Evolutionary conservation across 1,139 yeast species (phyloP), one percentile per base, ranked within the genome.

Genomic region (Pichia sp.): DNA sequence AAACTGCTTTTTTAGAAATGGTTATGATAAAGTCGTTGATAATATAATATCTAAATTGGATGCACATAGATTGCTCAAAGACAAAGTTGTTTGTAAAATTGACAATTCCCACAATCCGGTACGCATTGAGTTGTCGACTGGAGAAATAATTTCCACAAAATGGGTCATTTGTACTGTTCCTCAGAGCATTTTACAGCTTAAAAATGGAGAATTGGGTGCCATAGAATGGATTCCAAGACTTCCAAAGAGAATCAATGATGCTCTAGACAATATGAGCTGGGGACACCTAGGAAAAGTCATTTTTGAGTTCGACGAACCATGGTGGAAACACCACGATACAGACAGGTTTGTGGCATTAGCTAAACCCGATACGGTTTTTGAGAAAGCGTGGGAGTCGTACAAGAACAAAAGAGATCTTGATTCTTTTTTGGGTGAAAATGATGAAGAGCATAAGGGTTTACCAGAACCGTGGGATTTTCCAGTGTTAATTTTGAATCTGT

Each of bases 261-360:
- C 86, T 0, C 60, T 85, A 7, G 52, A 64, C 1, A 66, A 64
- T 4, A 69, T 82, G 49, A 81, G 80, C 53, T 81, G 78, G 60
- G 90, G 87, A 0, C 76, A 85, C 1, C 64, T 87, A 43, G 95
- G 95, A 0, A 87, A 87, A 61, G 81, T 85, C 5, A 67, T 84
- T 0, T 72, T 87, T 52, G 94, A 84, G 58, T 87, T 86, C 57
- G 79, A 76, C 10, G 49, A 61, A 2, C 66, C 74, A 1, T 84
- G 85, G 71, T 86, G 95, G 95, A 73, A 55, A 3, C 52, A 52
- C 35, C 45, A 53, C 32, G 60, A 65, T 27, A 64, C 64, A 33
- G 88, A 81, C 57, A 62, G 84, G 41, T 72, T 78, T 52, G 63
- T 71, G 34, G 68, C 79, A 1, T 50, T 79, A 4, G 69, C 78